Base-by-base conservation (phyloP, 2,329 filamentous ascomycete species). In the Penicillium concentricum region DNA sequence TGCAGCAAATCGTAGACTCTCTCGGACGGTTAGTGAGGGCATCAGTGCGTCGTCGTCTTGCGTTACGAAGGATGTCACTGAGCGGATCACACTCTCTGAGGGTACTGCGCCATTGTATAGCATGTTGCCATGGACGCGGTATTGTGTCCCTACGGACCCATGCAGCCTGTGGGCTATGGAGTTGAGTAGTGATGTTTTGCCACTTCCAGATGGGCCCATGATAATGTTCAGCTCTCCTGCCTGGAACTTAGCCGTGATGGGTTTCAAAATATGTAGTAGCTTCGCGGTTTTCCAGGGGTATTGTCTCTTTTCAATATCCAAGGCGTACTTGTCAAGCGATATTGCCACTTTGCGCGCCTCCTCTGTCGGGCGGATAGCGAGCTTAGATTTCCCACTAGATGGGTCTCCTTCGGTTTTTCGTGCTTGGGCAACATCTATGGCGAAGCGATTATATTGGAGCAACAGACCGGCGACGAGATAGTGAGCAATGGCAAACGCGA, bases 151-250 rank as follows among this genome's bases (percentile, higher is more conserved):
- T 3, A 85, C 62, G 1, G 83, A 85, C 55, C 84, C 84, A 26
- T 84, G 83, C 5, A 92, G 74, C 16, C 89, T 80, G 3, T 85
- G 76, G 1, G 89, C 87, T 82, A 92, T 88, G 1, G 86, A 81
- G 67, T 90, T 91, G 12, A 92, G 78, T 0, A 91, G 76, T 0
- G 87, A 89, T 0, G 88, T 91, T 71, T 92, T 92, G 1, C 89
- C 89, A 44, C 85, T 88, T 0, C 89, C 89, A 0, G 88, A 91
- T 0, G 89, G 89, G 0, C 89, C 89, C 88, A 92, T 91, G 61
- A 92, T 89, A 24, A 91, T 82, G 60, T 92, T 92, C 15, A 92
- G 69, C 15, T 82, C 78, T 0, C 88, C 88, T 0, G 89, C 83
- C 45, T 84, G 80, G 62, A 92, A 92, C 0, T 82, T 84, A 0